These are phyloP conservation scores for Lasiodiplodia sp. DNA, from an alignment of 2,329 filamentous ascomycete species.

Conservation along the genomic window DNA sequence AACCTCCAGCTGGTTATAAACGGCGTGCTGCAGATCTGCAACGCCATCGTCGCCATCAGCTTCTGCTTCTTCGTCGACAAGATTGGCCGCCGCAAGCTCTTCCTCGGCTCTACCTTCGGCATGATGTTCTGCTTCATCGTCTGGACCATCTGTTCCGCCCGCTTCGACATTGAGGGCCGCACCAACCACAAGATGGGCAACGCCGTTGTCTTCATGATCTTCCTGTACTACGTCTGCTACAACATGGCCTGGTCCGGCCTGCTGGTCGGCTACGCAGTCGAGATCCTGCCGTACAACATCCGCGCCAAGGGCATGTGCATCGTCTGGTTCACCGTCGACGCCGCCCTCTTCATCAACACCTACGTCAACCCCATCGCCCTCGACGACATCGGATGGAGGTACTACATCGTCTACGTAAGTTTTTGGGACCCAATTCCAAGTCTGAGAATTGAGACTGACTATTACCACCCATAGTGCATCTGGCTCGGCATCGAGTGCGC, in stretches of 20 bases:
- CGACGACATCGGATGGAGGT: slow-evolving; percentile 66
- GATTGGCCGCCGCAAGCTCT: slow-evolving; percentile 64
- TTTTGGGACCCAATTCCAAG: background rate
- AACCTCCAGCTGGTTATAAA: slow-evolving; percentile 52
- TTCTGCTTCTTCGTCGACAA: slow-evolving; percentile 64
- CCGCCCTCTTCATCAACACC: slow-evolving; percentile 67
- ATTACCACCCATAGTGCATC: slow-evolving; percentile 31
- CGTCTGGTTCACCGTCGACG: slow-evolving; percentile 70
- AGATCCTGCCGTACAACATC: slow-evolving; percentile 59
- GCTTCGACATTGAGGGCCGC: slow-evolving; percentile 37
- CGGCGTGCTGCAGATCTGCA: slow-evolving; percentile 66
- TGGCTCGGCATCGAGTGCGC: slow-evolving; percentile 68
- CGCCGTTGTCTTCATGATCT: slow-evolving; percentile 60
- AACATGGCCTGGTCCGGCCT: slow-evolving; percentile 65
- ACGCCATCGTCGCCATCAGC: slow-evolving; percentile 64
- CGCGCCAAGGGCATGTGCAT: slow-evolving; percentile 59
- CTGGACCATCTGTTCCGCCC: slow-evolving; percentile 53
- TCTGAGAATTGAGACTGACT: background rate
- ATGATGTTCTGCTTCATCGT: slow-evolving; percentile 46
- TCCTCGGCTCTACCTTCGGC: slow-evolving; percentile 53
- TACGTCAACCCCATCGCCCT: slow-evolving; percentile 70
- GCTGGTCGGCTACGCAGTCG: slow-evolving; percentile 61
- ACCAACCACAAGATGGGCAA: slow-evolving; percentile 40
- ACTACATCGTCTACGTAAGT: slow-evolving; percentile 68
- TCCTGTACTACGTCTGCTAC: slow-evolving; percentile 61